These are phyloP conservation scores for Cantharellus anzutake DNA, from an alignment of 768 basidiomycete species.

Conservation along the genomic window DNA sequence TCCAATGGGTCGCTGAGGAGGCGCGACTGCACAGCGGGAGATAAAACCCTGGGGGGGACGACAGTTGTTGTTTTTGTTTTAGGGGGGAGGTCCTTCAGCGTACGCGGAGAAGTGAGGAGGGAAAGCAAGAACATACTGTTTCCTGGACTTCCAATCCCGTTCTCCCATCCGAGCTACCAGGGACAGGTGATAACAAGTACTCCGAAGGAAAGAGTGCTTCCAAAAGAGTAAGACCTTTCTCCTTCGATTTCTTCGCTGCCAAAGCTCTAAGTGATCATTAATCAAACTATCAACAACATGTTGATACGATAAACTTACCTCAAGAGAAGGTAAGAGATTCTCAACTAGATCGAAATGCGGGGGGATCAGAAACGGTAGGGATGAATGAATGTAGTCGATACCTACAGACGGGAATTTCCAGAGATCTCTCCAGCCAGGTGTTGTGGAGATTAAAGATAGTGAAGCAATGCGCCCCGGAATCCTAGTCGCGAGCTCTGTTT, in stretches of 20 bases:
- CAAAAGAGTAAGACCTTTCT: slow-evolving; percentile 31
- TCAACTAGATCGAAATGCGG: neutral
- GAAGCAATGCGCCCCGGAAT: slow-evolving; percentile 51
- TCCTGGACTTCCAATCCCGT: slow-evolving; percentile 45
- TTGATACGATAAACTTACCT: neutral
- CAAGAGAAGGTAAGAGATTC: neutral
- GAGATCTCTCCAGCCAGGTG: slow-evolving; percentile 33
- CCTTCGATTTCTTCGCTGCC: slow-evolving; percentile 21
- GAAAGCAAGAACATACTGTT: slow-evolving; percentile 23
- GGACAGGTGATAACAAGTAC: slow-evolving; percentile 41
- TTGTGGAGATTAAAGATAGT: slow-evolving; percentile 49
- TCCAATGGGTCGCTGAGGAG: slow-evolving; percentile 40
- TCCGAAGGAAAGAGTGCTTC: slow-evolving; percentile 36
- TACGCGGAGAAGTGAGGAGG: no score
- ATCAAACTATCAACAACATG: neutral
- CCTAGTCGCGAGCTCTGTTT: slow-evolving; percentile 41
- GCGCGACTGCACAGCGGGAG: slow-evolving; percentile 30
- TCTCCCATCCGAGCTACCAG: slow-evolving; percentile 31
- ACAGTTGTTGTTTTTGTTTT: no score
- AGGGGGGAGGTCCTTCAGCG: no score
- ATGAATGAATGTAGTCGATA: neutral
- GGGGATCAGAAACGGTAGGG: neutral
- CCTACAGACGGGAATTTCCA: slow-evolving; percentile 35
- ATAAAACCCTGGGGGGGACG: slow-evolving; percentile 24
- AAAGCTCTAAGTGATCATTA: neutral